Evolutionary conservation across 352 stramenopile genomes (phyloP), one percentile per base, ranked within the genome.

Genomic region (Pythium sp.): DNA sequence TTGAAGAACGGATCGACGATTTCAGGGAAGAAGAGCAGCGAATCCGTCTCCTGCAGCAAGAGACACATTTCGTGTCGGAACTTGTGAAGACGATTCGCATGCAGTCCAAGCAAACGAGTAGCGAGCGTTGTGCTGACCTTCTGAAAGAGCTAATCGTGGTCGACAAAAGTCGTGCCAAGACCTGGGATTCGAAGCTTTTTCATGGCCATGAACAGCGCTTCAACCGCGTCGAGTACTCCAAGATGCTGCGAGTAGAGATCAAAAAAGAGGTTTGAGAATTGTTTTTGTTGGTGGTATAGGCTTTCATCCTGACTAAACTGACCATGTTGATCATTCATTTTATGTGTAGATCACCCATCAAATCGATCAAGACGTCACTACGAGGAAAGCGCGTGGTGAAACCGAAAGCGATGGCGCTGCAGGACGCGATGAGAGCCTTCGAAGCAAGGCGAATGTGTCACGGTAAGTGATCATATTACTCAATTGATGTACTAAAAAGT

Each of bases 121-220:
- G 76, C 41, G 78, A 92, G 46, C 67, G 86, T 15, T 78, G 71
- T 3, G 81, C 78, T 3, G 75, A 87, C 28, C 49, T 94, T 1
- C 58, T 94, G 1, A 67, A 90, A 58, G 86, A 93, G 62, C 74
- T 94, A 1, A 76, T 92, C 15, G 58, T 73, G 8, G 82, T 93
- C 8, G 84, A 93, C 38, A 79, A 67, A 58, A 93, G 78, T 41
- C 79, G 72, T 6, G 65, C 71, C 2, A 80, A 84, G 67, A 73
- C 70, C 28, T 94, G 84, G 81, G 86, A 94, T 65, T 94, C 84
- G 0, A 81, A 61, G 1, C 62, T 93, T 3, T 73, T 94, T 24
- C 86, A 94, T 18, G 84, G 86, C 0, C 76, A 94, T 70, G 63
- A 69, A 1, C 86, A 94, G 62, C 74, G 86, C 18, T 93, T 94